phyloP scores from a whole-genome alignment of 441 rosid species.

The Theobroma grandiflorum region DNA sequence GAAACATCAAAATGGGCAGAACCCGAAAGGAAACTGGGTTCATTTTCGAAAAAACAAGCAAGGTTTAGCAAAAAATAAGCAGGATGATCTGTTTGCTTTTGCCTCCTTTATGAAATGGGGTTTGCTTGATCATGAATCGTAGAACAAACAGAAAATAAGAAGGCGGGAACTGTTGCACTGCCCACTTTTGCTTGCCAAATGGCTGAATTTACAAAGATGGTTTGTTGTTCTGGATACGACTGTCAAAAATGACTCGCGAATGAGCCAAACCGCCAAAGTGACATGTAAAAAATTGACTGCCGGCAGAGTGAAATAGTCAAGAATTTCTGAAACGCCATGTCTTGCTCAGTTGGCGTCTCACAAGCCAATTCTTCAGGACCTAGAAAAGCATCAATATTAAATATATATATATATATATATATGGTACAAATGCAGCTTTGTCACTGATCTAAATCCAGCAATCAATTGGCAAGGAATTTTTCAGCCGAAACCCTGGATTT shows the following conservation, averaged over 20 bases:
- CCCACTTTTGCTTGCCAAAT: constrained; percentile 35
- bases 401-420: no score
- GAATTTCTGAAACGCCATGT: neutral
- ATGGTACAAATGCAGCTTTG: constrained; percentile 18
- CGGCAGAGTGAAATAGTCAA: constrained; percentile 30
- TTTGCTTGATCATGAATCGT: neutral
- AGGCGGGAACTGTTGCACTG: constrained; percentile 19
- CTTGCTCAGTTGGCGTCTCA: neutral
- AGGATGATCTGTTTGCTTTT: neutral
- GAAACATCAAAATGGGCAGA: constrained; percentile 41
- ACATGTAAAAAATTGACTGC: constrained; percentile 18
- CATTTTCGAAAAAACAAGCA: constrained; percentile 30
- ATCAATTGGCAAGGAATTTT: neutral
- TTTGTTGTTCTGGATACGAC: neutral
- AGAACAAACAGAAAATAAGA: constrained; percentile 29
- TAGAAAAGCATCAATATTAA: neutral
- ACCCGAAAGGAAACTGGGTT: constrained; percentile 33
- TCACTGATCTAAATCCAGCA: neutral
- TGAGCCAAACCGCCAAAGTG: constrained; percentile 15
- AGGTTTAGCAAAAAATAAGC: neutral
- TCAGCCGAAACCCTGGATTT: neutral
- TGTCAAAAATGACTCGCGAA: neutral
- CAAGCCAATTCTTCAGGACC: neutral
- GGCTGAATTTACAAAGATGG: constrained; percentile 46
- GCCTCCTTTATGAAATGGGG: neutral